phyloP scores from a whole-genome alignment of 306 rosid species.

The Fagus crenata region DNA sequence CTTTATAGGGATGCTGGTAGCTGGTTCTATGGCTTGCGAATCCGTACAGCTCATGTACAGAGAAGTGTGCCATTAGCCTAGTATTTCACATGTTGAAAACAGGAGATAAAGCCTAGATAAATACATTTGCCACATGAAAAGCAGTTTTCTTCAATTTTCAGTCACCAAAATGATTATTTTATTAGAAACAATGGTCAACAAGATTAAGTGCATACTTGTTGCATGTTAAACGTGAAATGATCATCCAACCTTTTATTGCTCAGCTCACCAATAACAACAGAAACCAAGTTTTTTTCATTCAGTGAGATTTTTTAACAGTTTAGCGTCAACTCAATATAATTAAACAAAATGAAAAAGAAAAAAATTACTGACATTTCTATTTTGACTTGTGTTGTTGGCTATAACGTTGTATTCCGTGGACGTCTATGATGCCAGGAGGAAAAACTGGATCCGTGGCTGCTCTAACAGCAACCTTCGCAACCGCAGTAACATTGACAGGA shows the following conservation, averaged over 20 bases:
- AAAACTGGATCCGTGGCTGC: constrained; percentile 95
- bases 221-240: not conserved
- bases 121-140: not conserved
- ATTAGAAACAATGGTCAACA: not conserved
- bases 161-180: not conserved
- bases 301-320: not conserved
- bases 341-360: constrained; percentile 14
- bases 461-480: constrained; percentile 87
- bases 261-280: not conserved
- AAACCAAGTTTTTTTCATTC: not conserved
- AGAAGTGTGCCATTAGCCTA: too few relatives aligned
- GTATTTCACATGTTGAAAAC: not conserved
- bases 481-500: constrained; percentile 74
- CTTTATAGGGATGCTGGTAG: too few relatives aligned
- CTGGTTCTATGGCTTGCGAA: too few relatives aligned
- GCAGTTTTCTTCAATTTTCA: not conserved
- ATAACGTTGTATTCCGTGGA: constrained; percentile 76
- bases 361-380: constrained; percentile 16
- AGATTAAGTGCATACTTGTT: not conserved
- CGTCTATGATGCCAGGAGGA: constrained; percentile 84
- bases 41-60: not conserved
- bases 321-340: not conserved
- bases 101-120: not conserved
- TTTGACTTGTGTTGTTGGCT: constrained; percentile 52
- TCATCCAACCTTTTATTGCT: not conserved